Percentiles rank a stretch among this genome's conserved stretches.
Conservation (phyloP, 352 stramenopile genomes). For the Pythium myriotylum region DNA sequence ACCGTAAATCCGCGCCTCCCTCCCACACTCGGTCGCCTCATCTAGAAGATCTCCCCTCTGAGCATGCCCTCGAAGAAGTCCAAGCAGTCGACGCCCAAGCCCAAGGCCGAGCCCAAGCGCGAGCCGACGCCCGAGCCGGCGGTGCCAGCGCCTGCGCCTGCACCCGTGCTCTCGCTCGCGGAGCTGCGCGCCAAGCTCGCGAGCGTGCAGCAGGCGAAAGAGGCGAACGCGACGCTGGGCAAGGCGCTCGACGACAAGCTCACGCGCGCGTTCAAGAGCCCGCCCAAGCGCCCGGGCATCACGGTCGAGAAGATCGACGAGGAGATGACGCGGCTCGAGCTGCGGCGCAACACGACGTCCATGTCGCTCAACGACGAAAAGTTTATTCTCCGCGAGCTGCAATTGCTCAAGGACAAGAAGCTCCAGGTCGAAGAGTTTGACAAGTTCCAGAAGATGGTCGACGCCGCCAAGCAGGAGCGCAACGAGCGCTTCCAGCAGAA, state of each 20-base stretch:
- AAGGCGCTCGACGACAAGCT: conserved; percentile 82
- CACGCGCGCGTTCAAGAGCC: conserved; percentile 62
- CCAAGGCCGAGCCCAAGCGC: too few relatives aligned
- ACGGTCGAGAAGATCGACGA: conserved; percentile 50
- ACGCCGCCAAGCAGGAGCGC: conserved; percentile 54
- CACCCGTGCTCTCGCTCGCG: conserved; percentile 34
- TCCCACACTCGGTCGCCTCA: too few relatives aligned
- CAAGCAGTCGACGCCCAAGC: conserved; percentile 2
- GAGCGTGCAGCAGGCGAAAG: conserved; percentile 37
- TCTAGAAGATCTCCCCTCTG: background rate
- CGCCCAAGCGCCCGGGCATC: conserved; percentile 59
- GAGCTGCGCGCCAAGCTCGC: conserved; percentile 57
- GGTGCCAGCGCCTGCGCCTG: conserved; percentile 5
- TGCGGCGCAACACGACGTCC: conserved; percentile 64
- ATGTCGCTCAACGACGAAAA: conserved; percentile 79
- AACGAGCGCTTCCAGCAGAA: conserved; percentile 64
- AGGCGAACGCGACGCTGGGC: conserved; percentile 52
- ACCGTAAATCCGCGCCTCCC: too few relatives aligned
- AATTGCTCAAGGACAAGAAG: conserved; percentile 63
- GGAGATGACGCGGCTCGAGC: conserved; percentile 64
- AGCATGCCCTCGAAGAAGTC: background rate
- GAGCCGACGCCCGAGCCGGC: conserved; percentile 3
- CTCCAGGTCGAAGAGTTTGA: conserved; percentile 50
- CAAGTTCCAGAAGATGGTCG: conserved; percentile 63
- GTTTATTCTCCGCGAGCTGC: conserved; percentile 65